Evolutionary conservation across 495 filamentous ascomycete species (phyloP), one percentile per base, ranked within the genome.

Genomic region (Talaromyces borbonicus): DNA sequence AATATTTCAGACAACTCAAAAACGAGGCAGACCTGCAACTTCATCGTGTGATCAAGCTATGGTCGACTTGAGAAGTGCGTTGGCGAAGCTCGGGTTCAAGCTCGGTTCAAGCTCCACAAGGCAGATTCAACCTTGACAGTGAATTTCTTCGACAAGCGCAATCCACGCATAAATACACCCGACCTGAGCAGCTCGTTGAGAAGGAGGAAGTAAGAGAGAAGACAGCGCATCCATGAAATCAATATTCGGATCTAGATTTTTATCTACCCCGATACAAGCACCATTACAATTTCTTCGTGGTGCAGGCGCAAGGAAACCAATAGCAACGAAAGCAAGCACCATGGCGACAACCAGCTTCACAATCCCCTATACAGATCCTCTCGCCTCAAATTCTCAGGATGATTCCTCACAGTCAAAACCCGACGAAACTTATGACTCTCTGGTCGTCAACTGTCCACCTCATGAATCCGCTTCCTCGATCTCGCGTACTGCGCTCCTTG

Each of bases 381-480:
- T 20, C 14, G n/a, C 9, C 35, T 11, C 57, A n/a, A 29, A 47
- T 42, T n/a, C n/a, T n/a, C n/a, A n/a, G n/a, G n/a, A n/a, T n/a
- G n/a, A n/a, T n/a, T 29, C 30, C 3, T 11, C 42, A 25, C 44
- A 46, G 31, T 33, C 53, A 12, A 32, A 8, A 0, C 8, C 31
- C 8, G n/a, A n/a, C n/a, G n/a, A n/a, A n/a, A n/a, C n/a, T n/a
- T n/a, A n/a, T n/a, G n/a, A n/a, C n/a, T n/a, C n/a, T n/a, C n/a
- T n/a, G n/a, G n/a, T n/a, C n/a, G n/a, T n/a, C n/a, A n/a, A n/a
- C n/a, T n/a, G n/a, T n/a, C n/a, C n/a, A n/a, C n/a, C n/a, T n/a
- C n/a, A n/a, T n/a, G n/a, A n/a, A n/a, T n/a, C 8, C 74, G 81
- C 40, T 68, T 90, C n/a, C 68, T 83, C 14, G 66, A n/a, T n/a